These are phyloP conservation scores for Aspergillus baeticus DNA, from an alignment of 495 filamentous ascomycete species.

Conservation along the genomic window DNA sequence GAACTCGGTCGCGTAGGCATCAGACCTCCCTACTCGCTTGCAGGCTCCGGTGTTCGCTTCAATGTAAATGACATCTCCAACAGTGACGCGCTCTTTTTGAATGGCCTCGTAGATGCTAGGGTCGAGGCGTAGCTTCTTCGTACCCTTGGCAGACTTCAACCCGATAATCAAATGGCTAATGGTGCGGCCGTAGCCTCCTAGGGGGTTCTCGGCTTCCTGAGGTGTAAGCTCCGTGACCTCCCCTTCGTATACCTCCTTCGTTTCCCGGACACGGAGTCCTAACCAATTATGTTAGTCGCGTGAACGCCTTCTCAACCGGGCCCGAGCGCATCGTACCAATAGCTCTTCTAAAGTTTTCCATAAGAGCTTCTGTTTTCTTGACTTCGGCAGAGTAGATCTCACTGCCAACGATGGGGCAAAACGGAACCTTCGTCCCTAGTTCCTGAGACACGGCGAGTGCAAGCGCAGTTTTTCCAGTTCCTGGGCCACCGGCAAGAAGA, in stretches of 20 bases:
- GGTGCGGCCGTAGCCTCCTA: constrained; percentile 91
- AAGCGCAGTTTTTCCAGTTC: constrained; percentile 95
- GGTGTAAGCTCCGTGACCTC: constrained; percentile 95
- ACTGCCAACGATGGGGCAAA: constrained; percentile 94
- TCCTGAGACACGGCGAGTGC: constrained; percentile 93
- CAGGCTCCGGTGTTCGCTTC: constrained; percentile 97
- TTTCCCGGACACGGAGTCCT: constrained; percentile 90
- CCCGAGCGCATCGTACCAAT: constrained; percentile 59
- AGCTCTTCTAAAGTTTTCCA: constrained; percentile 96
- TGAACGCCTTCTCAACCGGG: background rate
- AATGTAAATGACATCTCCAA: constrained; percentile 98
- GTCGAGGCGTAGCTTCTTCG: constrained; percentile 94
- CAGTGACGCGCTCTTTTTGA: constrained; percentile 93
- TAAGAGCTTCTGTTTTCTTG: constrained; percentile 97
- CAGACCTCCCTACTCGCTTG: constrained; percentile 91
- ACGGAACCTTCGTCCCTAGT: constrained; percentile 94
- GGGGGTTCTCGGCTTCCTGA: constrained; percentile 96
- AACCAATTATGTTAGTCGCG: constrained; percentile 18
- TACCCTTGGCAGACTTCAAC: constrained; percentile 86
- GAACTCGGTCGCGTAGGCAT: constrained; percentile 96
- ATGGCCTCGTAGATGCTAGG: constrained; percentile 98
- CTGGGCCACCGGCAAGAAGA: constrained; percentile 85
- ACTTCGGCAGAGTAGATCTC: constrained; percentile 97
- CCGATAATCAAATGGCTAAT: constrained; percentile 88
- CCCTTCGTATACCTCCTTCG: constrained; percentile 96